These are phyloP conservation scores for Vitis hybrid DNA, from an alignment of 177 flowering plant species.

Conservation along the genomic window DNA sequence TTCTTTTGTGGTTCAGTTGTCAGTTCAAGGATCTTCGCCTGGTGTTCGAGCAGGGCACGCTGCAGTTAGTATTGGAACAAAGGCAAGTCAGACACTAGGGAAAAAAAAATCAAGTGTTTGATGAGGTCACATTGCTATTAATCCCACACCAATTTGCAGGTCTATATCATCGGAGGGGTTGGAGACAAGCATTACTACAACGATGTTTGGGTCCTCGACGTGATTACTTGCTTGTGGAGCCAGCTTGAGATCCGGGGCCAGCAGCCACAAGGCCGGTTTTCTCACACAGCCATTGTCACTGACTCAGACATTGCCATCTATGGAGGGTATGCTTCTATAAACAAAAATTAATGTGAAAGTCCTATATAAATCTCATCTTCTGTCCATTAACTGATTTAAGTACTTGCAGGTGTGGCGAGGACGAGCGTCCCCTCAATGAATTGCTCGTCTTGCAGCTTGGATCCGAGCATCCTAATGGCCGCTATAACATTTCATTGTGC, in stretches of 20 bases:
- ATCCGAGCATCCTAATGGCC: slow-evolving; percentile 59
- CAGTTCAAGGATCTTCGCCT: slow-evolving; percentile 65
- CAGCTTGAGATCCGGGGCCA: slow-evolving; percentile 63
- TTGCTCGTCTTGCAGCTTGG: slow-evolving; percentile 72
- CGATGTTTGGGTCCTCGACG: slow-evolving; percentile 85
- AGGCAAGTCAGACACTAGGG: slow-evolving; percentile 44
- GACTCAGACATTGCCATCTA: slow-evolving; percentile 69
- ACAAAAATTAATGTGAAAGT: neutral
- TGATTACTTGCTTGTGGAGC: slow-evolving; percentile 59
- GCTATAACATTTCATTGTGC: slow-evolving; percentile 59
- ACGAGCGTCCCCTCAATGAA: slow-evolving; percentile 88
- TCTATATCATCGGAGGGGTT: slow-evolving; percentile 87
- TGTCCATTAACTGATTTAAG: neutral
- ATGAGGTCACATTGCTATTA: too few relatives aligned
- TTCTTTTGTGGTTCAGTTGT: slow-evolving; percentile 41
- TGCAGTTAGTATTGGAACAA: slow-evolving; percentile 59
- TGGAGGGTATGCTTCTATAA: slow-evolving; percentile 66
- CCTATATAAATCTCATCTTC: neutral
- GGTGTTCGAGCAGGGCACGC: slow-evolving; percentile 93
- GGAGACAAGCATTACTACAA: slow-evolving; percentile 84
- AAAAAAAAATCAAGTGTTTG: too few relatives aligned
- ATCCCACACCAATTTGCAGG: slow-evolving; percentile 34
- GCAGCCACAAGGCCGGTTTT: slow-evolving; percentile 87
- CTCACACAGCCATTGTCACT: slow-evolving; percentile 74
- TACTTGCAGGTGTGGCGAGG: slow-evolving; percentile 82